These are phyloP conservation scores for Fusarium praegraminearum DNA, from an alignment of 2,329 filamentous ascomycete genomes.

Conservation along the genomic window DNA sequence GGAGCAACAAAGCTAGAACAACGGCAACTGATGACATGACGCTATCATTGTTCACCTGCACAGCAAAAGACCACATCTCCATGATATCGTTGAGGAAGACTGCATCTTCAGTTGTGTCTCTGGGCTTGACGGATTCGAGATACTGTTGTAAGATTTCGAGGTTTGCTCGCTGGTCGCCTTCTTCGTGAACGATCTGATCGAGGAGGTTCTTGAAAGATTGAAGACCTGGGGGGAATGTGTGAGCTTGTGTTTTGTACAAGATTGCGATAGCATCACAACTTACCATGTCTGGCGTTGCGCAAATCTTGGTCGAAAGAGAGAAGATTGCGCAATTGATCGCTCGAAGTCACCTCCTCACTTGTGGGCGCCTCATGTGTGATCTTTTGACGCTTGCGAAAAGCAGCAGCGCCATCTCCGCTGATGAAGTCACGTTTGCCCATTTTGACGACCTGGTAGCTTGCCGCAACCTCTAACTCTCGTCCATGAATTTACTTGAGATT, in stretches of 20 bases:
- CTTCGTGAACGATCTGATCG: slow-evolving; percentile 69
- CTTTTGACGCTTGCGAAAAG: slow-evolving; percentile 66
- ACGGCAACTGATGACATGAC: slow-evolving; percentile 85
- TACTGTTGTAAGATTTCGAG: slow-evolving; percentile 75
- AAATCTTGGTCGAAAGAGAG: slow-evolving; percentile 79
- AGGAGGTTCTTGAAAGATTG: slow-evolving; percentile 78
- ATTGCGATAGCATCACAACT: slow-evolving; percentile 29
- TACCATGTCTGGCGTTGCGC: slow-evolving; percentile 74
- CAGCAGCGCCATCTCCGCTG: slow-evolving; percentile 56
- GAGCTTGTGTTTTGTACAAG: slow-evolving; percentile 3
- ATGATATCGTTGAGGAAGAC: slow-evolving; percentile 82
- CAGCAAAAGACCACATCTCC: slow-evolving; percentile 88
- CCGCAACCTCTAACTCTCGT: slow-evolving; percentile 32
- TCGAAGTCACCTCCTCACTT: slow-evolving; percentile 71
- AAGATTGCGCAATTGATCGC: slow-evolving; percentile 75
- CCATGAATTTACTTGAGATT: slow-evolving; percentile 49
- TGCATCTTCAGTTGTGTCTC: slow-evolving; percentile 59
- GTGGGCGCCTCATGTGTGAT: slow-evolving; percentile 68
- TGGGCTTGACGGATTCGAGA: slow-evolving; percentile 67
- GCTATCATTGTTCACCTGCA: slow-evolving; percentile 81
- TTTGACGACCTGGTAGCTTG: slow-evolving; percentile 38
- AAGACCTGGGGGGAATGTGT: slow-evolving; percentile 60
- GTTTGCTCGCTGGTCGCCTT: slow-evolving; percentile 57
- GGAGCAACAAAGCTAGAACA: slow-evolving; percentile 83
- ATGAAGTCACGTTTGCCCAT: slow-evolving; percentile 62